Evolutionary conservation across 495 filamentous ascomycete species (phyloP).

Genomic region (Neurospora cerealis): DNA sequence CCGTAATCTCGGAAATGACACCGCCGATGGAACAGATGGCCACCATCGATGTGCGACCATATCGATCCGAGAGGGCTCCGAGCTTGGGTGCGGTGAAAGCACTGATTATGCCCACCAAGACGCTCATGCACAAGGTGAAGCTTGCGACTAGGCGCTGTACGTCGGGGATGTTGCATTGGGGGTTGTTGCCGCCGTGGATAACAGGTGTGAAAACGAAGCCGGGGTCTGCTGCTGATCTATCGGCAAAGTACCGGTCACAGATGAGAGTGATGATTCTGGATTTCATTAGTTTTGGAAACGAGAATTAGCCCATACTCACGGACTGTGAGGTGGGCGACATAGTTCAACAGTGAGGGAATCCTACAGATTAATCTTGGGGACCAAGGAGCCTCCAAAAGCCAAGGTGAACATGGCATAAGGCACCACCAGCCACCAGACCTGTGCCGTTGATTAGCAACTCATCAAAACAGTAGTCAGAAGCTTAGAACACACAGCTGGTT

Average conservation of each 20-base stretch:
- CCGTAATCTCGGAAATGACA: conserved; percentile 60
- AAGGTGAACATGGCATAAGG: conserved; percentile 69
- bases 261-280: conserved; percentile 60
- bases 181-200: conserved; percentile 54
- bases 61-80: conserved; percentile 78
- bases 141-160: conserved; percentile 66
- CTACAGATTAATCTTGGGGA: conserved; percentile 67
- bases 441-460: conserved; percentile 1
- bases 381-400: conserved; percentile 72
- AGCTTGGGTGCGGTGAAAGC: conserved; percentile 74
- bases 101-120: conserved; percentile 59
- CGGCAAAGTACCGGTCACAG: conserved; percentile 67
- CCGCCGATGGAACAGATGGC: conserved; percentile 56
- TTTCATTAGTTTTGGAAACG: neutral
- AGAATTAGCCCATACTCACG: neutral
- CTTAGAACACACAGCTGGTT: conserved; percentile 50
- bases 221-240: conserved; percentile 47
- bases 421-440: conserved; percentile 80
- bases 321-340: neutral
- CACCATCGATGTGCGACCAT: conserved; percentile 68
- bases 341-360: neutral
- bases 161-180: conserved; percentile 60
- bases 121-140: conserved; percentile 63
- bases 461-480: neutral
- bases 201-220: conserved; percentile 52